Evolutionary conservation across 805 yeast species (phyloP).

Genomic region (Ogataea naganishii): DNA sequence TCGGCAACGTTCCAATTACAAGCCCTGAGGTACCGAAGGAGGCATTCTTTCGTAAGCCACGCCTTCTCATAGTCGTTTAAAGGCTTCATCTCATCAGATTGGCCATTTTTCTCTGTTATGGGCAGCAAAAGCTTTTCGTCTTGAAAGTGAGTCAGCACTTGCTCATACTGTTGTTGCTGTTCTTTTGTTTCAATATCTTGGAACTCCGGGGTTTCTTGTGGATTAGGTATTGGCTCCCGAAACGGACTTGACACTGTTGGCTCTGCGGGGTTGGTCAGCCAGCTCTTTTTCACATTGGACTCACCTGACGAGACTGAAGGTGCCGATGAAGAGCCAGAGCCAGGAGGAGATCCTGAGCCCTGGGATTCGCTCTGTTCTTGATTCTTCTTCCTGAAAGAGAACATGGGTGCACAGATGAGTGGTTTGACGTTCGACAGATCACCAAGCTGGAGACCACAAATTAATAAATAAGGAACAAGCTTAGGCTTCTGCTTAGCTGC

Average conservation of each 20-base stretch:
- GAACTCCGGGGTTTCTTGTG: conserved; percentile 43
- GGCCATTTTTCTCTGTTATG: conserved; percentile 31
- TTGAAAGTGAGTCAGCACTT: conserved; percentile 53
- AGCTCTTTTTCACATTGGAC: too few relatives aligned
- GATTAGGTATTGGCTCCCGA: conserved; percentile 40
- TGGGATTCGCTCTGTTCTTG: too few relatives aligned
- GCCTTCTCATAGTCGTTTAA: conserved; percentile 54
- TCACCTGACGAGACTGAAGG: too few relatives aligned
- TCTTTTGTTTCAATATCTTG: conserved; percentile 35
- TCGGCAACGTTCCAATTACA: conserved; percentile 77
- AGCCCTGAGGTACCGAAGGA: conserved; percentile 83
- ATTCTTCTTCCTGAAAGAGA: too few relatives aligned
- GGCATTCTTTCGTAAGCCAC: conserved; percentile 89
- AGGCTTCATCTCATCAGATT: conserved; percentile 25
- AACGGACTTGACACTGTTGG: neutral
- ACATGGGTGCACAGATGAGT: too few relatives aligned
- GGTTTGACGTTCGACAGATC: too few relatives aligned
- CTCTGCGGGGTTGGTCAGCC: too few relatives aligned
- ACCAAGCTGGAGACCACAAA: too few relatives aligned
- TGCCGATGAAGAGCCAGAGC: too few relatives aligned
- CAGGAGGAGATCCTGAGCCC: too few relatives aligned
- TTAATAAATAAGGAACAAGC: too few relatives aligned
- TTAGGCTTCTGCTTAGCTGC: too few relatives aligned
- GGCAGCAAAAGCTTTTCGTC: conserved; percentile 42
- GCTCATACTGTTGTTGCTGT: conserved; percentile 49